Percentiles rank a stretch among this genome's conserved stretches.
Conservation (phyloP, 805 yeast species). For the Yarrowia hollandica region DNA sequence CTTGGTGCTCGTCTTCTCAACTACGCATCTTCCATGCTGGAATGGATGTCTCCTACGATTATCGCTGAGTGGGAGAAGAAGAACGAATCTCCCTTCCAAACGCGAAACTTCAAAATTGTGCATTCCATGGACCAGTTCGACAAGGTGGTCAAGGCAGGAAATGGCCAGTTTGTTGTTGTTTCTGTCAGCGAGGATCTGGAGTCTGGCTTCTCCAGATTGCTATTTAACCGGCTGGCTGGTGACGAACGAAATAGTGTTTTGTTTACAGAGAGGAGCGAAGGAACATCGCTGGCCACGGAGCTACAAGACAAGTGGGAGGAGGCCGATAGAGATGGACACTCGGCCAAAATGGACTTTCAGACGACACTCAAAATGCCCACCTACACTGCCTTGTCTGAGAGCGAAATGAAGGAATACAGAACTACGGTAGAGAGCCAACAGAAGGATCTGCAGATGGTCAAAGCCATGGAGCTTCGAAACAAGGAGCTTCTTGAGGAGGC, state of each 20-base stretch:
- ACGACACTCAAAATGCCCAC: constrained; percentile 30
- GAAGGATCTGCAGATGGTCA: constrained; percentile 33
- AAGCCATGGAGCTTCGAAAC: constrained; percentile 43
- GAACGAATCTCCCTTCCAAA: constrained; percentile 79
- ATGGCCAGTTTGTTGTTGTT: constrained; percentile 69
- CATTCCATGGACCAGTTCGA: constrained; percentile 53
- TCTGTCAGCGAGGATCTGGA: constrained; percentile 68
- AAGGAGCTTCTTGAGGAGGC: constrained; percentile 44
- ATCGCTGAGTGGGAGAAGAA: constrained; percentile 79
- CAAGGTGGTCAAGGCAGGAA: constrained; percentile 27
- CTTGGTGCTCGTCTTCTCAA: constrained; percentile 75
- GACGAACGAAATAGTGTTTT: constrained; percentile 69
- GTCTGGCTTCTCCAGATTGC: constrained; percentile 55
- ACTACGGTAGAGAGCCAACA: constrained; percentile 35
- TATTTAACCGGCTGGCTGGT: constrained; percentile 52
- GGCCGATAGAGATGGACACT: constrained; percentile 39
- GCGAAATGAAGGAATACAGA: constrained; percentile 39
- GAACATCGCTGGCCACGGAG: constrained; percentile 50
- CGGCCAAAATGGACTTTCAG: constrained; percentile 29
- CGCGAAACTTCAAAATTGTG: constrained; percentile 56
- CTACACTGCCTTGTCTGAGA: constrained; percentile 36
- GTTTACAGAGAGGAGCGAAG: constrained; percentile 64
- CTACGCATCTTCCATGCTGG: constrained; percentile 85
- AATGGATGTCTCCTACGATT: constrained; percentile 93
- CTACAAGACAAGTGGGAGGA: constrained; percentile 45